A percentile compares a stretch with the other conserved stretches of the same genome.
Evolutionary conservation across 768 basidiomycete genomes (phyloP).

Genomic region (Boletus vinaceobasis): DNA sequence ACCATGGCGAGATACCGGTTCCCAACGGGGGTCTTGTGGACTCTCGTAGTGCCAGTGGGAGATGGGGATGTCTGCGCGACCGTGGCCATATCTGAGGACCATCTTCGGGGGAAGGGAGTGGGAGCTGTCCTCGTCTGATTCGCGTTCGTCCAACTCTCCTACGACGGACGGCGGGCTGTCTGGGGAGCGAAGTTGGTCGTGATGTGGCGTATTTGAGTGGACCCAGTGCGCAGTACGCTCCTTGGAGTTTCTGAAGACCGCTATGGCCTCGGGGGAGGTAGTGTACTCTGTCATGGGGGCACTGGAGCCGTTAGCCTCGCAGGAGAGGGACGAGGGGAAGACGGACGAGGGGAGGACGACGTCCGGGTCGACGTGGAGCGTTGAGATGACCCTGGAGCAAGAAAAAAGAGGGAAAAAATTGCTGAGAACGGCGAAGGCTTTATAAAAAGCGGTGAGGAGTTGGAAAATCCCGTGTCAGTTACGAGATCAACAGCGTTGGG

Average conservation of each 20-base stretch:
- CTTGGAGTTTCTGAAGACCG: conserved; percentile 55
- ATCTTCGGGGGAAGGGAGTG: conserved; percentile 64
- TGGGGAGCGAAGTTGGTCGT: conserved; percentile 50
- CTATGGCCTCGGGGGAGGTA: conserved; percentile 53
- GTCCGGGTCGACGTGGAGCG: no score
- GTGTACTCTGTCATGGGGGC: conserved; percentile 65
- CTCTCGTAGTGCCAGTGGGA: conserved; percentile 39
- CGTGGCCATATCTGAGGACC: conserved; percentile 65
- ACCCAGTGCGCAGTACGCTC: conserved; percentile 70
- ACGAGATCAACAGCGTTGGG: conserved; percentile 17
- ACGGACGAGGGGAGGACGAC: no score
- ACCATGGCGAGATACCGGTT: no score
- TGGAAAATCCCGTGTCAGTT: conserved; percentile 27
- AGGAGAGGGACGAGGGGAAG: no score
- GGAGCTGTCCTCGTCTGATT: conserved; percentile 41
- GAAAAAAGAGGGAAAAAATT: conserved; percentile 6
- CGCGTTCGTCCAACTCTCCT: conserved; percentile 39
- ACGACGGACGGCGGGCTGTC: conserved; percentile 49
- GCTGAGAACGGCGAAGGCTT: conserved; percentile 14
- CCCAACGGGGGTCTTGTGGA: conserved; percentile 12
- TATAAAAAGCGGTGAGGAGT: conserved; percentile 24
- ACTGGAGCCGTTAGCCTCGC: no score
- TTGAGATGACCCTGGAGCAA: background rate
- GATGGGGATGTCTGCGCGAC: conserved; percentile 62
- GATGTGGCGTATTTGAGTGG: conserved; percentile 36